phyloP scores from a whole-genome alignment of 148 eudicot genomes.

The Persicaria tinctoria region DNA sequence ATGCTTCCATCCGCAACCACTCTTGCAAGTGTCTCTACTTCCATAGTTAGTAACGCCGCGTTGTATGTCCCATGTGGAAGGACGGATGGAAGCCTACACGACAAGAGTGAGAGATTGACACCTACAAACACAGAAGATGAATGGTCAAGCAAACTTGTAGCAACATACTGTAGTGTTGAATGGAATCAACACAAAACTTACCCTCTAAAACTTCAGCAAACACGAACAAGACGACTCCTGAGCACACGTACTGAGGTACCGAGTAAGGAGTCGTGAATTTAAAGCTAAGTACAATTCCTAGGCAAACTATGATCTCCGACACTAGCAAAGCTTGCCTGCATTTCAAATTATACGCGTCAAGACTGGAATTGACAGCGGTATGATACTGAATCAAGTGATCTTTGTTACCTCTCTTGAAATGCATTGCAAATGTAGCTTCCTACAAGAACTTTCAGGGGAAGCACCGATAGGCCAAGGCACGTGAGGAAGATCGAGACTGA shows the following conservation, averaged over 20 bases:
- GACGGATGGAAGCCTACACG: neutral
- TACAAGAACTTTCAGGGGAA: slow-evolving; percentile 30
- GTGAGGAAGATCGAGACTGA: slow-evolving; percentile 36
- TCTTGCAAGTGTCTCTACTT: neutral
- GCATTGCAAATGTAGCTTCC: slow-evolving; percentile 35
- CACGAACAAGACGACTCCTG: neutral
- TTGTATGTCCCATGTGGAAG: slow-evolving; percentile 1
- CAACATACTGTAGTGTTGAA: neutral
- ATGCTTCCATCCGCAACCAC: neutral
- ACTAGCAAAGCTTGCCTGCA: neutral
- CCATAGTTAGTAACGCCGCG: neutral
- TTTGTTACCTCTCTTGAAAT: slow-evolving; percentile 25
- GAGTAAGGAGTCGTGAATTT: neutral
- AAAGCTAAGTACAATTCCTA: neutral
- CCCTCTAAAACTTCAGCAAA: neutral
- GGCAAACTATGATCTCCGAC: neutral
- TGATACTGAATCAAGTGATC: neutral
- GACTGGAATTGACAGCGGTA: neutral
- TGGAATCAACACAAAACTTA: neutral
- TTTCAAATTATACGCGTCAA: neutral
- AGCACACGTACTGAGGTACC: neutral
- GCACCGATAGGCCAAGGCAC: slow-evolving; percentile 31
- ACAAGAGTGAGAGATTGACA: neutral
- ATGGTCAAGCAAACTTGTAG: neutral
- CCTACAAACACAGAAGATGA: neutral